Percentiles rank a stretch among this genome's conserved stretches.
Evolutionary conservation across 805 yeast genomes (phyloP).

Genomic region (Sugiyamaella americana): DNA sequence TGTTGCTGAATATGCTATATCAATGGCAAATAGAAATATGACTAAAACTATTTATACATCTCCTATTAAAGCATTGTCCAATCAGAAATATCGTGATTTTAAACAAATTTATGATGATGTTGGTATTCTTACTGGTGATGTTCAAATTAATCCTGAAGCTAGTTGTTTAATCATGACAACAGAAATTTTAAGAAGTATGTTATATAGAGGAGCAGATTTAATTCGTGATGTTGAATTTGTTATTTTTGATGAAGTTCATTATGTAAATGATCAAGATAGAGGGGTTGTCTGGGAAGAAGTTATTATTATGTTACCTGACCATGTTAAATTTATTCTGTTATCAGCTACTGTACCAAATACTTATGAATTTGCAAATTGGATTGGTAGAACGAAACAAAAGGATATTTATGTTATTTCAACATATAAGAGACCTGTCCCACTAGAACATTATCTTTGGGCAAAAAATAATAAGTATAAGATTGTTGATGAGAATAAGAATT

Average conservation of each 20-base stretch:
- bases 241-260: slow-evolving; percentile 96
- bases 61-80: slow-evolving; percentile 86
- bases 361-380: slow-evolving; percentile 96
- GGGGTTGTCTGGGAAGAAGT: slow-evolving; percentile 99
- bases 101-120: slow-evolving; percentile 77
- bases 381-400: slow-evolving; percentile 92
- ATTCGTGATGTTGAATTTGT: slow-evolving; percentile 97
- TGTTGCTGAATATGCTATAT: slow-evolving; percentile 96
- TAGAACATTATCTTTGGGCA: slow-evolving; percentile 83
- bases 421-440: slow-evolving; percentile 92
- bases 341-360: slow-evolving; percentile 99
- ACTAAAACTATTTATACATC: slow-evolving; percentile 95
- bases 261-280: slow-evolving; percentile 92
- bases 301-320: slow-evolving; percentile 94
- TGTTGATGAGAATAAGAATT: slow-evolving; percentile 66
- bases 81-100: slow-evolving; percentile 86
- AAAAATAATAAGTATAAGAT: slow-evolving; percentile 66
- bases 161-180: slow-evolving; percentile 97
- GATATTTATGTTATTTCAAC: slow-evolving; percentile 96
- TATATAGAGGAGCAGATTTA: slow-evolving; percentile 92
- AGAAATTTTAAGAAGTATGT: slow-evolving; percentile 90
- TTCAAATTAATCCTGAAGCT: slow-evolving; percentile 94
- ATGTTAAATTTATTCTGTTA: slow-evolving; percentile 80
- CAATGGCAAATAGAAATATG: slow-evolving; percentile 93
- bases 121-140: slow-evolving; percentile 96